Base-by-base conservation (phyloP, 768 basidiomycete genomes). In the Glaciozyma antarctica region DNA sequence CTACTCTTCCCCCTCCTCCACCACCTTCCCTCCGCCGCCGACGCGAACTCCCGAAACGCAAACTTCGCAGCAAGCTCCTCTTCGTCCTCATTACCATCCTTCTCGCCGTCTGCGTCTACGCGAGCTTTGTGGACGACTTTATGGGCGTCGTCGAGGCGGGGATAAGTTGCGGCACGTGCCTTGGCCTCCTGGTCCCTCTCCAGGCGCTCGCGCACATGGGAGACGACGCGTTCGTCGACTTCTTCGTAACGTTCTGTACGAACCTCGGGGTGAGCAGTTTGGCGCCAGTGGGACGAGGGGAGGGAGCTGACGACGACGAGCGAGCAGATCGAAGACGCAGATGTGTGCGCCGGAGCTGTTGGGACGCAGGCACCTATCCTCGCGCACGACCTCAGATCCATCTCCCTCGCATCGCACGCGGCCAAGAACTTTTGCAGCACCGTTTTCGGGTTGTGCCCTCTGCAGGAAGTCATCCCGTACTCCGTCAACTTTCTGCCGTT, bases 301-400 rank as follows among this genome's bases (percentile, higher is more conserved):
- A 10, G 24, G 38, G 43, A 17, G n/a, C 17, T 30, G 60, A 24
- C 30, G 15, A 32, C 17, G 3, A 5, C 24, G 16, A 5, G 45
- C 45, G 47, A 48, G 19, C 62, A 83, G 83, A 74, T 81, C 8
- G 79, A 81, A 70, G 83, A 84, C 71, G 75, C 77, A 10, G 84
- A 86, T 71, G 83, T 86, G 22, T 86, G 85, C 72, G 75, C 78
- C 58, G 84, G 85, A 32, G 75, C 80, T 4, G 72, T 85, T 55
- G 74, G 66, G 7, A 75, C 80, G 53, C 81, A 83, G 73, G 84
- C 80, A 3, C 84, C 84, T 5, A 82, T 84, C 62, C 73, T 86
- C 51, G 83, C 83, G 1, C 82, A 84, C 64, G 81, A 79, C 61
- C 73, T 86, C 41, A 81, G 84, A 15, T 75, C 75, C 3, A 83